Evolutionary conservation across 208 protist genomes (phyloP), one percentile per base, ranked within the genome.

Genomic region (Leishmania tropica): DNA sequence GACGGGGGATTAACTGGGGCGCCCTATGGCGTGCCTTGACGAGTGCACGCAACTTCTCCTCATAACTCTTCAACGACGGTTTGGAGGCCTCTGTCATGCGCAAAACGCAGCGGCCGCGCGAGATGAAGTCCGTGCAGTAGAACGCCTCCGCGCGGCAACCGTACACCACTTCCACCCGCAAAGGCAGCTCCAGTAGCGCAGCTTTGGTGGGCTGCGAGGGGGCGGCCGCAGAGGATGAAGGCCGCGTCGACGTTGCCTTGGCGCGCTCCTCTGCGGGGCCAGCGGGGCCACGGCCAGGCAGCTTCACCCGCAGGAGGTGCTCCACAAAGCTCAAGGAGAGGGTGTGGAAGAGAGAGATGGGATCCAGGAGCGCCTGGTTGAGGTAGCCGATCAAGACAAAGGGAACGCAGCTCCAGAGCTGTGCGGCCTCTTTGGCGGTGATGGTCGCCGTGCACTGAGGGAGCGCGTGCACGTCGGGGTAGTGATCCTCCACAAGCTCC

Each of bases 111-210:
- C 37, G 47, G 10, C 94, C 94, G 45, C 88, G 90, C 58, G 90
- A 78, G 54, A 97, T 94, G 73, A 92, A 93, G 37, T 94, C 90
- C 0, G 89, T 94, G 86, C 94, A 96, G 78, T 93, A 97, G 79
- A 86, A 92, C 35, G 87, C 84, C 75, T 97, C 90, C 0, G 87
- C 78, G 17, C 85, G 84, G 84, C 94, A 95, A n/a, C 94, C 94
- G 80, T 97, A 97, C 2, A 97, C 92, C 17, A 96, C 85, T 68
- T 97, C 90, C 35, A 97, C 88, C 51, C 85, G 80, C 21, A 97
- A 76, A 21, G 78, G 56, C 76, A 90, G 85, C 48, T 88, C 81
- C 10, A 80, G n/a, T 0, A 37, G 48, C 10, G 60, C 31, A 11
- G 72, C 28, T 5, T 87, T 81, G 35, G 74, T 77, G 40, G 17